phyloP scores from a whole-genome alignment of 805 yeast species.

The Kuraishia ogatae region DNA sequence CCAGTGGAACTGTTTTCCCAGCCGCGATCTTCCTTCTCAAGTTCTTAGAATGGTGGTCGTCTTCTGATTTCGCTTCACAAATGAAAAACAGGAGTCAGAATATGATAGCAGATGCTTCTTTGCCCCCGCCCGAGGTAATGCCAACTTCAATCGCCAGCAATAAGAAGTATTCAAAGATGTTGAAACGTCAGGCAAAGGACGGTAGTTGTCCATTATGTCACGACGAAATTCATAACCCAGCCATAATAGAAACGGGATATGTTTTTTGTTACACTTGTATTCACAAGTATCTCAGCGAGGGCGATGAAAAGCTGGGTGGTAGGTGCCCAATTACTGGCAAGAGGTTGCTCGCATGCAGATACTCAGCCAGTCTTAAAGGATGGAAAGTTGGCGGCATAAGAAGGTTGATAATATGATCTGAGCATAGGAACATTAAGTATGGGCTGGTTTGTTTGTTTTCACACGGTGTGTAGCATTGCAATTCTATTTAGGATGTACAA shows the following conservation, averaged over 20 bases:
- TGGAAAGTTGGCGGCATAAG: slow-evolving; percentile 77
- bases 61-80: slow-evolving; percentile 60
- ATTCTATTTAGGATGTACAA: background rate
- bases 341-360: slow-evolving; percentile 61
- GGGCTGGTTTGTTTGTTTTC: background rate
- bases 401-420: slow-evolving; percentile 49
- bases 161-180: slow-evolving; percentile 8
- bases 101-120: slow-evolving; percentile 33
- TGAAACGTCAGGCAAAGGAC: slow-evolving; percentile 19
- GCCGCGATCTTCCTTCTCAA: slow-evolving; percentile 73
- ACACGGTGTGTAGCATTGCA: background rate
- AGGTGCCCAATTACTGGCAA: slow-evolving; percentile 81
- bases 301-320: slow-evolving; percentile 42
- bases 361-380: slow-evolving; percentile 42
- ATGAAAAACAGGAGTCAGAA: slow-evolving; percentile 36
- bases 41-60: slow-evolving; percentile 90
- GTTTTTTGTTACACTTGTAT: slow-evolving; percentile 89
- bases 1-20: slow-evolving; percentile 51
- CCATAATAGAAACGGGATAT: slow-evolving; percentile 84
- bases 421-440: background rate
- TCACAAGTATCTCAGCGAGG: slow-evolving; percentile 47
- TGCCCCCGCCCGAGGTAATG: slow-evolving; percentile 33
- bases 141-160: slow-evolving; percentile 8
- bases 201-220: slow-evolving; percentile 65
- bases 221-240: slow-evolving; percentile 61